Percentiles rank a stretch among this genome's conserved stretches.
phyloP scores from a whole-genome alignment of 768 basidiomycete species.

The Mycena vulgaris region DNA sequence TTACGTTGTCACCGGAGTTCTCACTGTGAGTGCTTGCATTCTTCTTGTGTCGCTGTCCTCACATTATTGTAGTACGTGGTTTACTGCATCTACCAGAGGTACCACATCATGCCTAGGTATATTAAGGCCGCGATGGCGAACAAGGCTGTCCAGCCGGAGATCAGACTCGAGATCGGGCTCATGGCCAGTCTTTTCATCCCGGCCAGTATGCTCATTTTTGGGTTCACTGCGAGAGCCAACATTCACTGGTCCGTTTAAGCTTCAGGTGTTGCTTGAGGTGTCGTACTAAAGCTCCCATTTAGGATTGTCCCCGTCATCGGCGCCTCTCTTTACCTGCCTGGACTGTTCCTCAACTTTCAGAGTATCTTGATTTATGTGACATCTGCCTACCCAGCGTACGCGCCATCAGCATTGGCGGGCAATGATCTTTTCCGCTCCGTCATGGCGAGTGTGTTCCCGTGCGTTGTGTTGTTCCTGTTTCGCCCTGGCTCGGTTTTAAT shows the following conservation, averaged over 20 bases:
- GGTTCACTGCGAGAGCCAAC: conserved; percentile 44
- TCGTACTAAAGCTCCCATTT: too few relatives aligned
- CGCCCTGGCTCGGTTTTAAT: neutral
- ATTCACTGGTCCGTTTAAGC: conserved; percentile 45
- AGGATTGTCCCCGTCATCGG: conserved; percentile 51
- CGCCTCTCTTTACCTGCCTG: conserved; percentile 45
- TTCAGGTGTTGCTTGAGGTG: too few relatives aligned
- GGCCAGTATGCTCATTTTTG: conserved; percentile 51
- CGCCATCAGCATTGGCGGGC: conserved; percentile 49
- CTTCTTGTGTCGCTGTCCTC: neutral
- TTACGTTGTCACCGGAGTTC: conserved; percentile 33
- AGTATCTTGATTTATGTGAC: conserved; percentile 45
- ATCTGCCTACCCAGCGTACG: conserved; percentile 48
- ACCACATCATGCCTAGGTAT: conserved; percentile 36
- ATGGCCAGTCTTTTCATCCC: conserved; percentile 48
- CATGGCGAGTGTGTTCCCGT: conserved; percentile 39
- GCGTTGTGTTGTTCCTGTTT: neutral
- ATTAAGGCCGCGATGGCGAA: conserved; percentile 14
- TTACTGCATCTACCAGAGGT: conserved; percentile 38
- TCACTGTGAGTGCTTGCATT: conserved; percentile 14
- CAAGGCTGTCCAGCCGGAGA: conserved; percentile 41
- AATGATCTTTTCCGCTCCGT: conserved; percentile 49
- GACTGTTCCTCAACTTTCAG: conserved; percentile 48
- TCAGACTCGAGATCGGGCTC: conserved; percentile 49
- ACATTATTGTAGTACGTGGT: neutral